phyloP scores from a whole-genome alignment of 495 filamentous ascomycete species.

The Acidomyces sp. region DNA sequence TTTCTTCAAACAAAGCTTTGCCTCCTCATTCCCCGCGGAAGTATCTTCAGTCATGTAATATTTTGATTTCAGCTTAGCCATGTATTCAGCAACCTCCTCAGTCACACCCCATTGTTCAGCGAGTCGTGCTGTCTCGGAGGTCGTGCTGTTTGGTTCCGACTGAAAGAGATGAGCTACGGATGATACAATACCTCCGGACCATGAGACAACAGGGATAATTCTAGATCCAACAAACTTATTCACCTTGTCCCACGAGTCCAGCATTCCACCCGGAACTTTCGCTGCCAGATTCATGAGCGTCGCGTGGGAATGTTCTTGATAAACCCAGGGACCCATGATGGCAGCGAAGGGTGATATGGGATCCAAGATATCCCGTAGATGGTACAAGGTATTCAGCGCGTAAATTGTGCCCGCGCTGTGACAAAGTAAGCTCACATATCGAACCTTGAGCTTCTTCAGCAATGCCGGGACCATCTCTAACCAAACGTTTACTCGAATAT shows the following conservation, averaged over 20 bases:
- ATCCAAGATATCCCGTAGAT: slow-evolving; percentile 30
- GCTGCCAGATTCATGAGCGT: slow-evolving; percentile 10
- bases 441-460: slow-evolving; percentile 29
- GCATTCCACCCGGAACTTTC: slow-evolving; percentile 7
- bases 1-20: slow-evolving; percentile 15
- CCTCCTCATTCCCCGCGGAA: slow-evolving; percentile 14
- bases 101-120: slow-evolving; percentile 10
- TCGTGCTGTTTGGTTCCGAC: background rate
- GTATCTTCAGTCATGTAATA: slow-evolving; percentile 11
- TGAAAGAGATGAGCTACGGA: slow-evolving; percentile 7
- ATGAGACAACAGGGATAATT: slow-evolving; percentile 9
- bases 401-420: slow-evolving; percentile 39
- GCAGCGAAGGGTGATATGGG: slow-evolving; percentile 27
- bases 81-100: slow-evolving; percentile 9
- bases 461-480: slow-evolving; percentile 34
- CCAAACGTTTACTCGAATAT: slow-evolving; percentile 31
- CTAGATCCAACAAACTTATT: slow-evolving; percentile 5
- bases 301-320: slow-evolving; percentile 29
- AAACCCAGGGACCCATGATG: slow-evolving; percentile 38
- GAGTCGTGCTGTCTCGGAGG: background rate
- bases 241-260: slow-evolving; percentile 8
- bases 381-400: slow-evolving; percentile 32
- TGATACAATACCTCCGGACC: slow-evolving; percentile 14
- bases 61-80: slow-evolving; percentile 11
- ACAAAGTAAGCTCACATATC: slow-evolving; percentile 31